phyloP scores from a whole-genome alignment of 179 eudicot genomes.

The Silene coronaria region DNA sequence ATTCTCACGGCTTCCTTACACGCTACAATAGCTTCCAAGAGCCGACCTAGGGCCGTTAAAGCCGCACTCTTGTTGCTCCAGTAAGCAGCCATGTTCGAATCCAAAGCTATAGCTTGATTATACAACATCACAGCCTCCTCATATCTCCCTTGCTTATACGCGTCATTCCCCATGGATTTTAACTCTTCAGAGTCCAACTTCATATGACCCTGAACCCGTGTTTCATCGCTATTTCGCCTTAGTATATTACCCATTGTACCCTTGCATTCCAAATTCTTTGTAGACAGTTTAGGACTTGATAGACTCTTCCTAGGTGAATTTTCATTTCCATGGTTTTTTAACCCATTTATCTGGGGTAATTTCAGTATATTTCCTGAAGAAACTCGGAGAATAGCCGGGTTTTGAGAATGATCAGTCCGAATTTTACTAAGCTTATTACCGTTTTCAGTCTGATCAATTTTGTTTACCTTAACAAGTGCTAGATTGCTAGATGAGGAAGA shows the following conservation, averaged over 20 bases:
- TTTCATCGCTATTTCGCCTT: slow-evolving; percentile 26
- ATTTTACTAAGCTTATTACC: slow-evolving; percentile 29
- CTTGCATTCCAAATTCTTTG: not conserved
- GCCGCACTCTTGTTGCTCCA: slow-evolving; percentile 59
- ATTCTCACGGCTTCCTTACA: slow-evolving; percentile 50
- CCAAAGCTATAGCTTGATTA: slow-evolving; percentile 41
- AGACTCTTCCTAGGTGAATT: slow-evolving; percentile 7
- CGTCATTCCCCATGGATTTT: slow-evolving; percentile 52
- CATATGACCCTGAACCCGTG: slow-evolving; percentile 9
- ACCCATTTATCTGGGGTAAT: slow-evolving; percentile 36
- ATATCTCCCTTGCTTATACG: slow-evolving; percentile 49
- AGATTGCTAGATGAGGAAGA: slow-evolving; percentile 32
- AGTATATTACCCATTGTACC: slow-evolving; percentile 29
- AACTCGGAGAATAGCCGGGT: slow-evolving; percentile 23
- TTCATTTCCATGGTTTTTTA: not conserved
- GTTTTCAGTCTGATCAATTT: slow-evolving; percentile 10
- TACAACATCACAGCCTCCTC: slow-evolving; percentile 61
- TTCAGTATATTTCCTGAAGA: slow-evolving; percentile 45
- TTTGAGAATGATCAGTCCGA: slow-evolving; percentile 13
- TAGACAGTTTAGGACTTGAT: not conserved
- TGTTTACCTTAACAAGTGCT: slow-evolving; percentile 19
- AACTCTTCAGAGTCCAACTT: slow-evolving; percentile 45
- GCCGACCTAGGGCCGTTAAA: slow-evolving; percentile 51
- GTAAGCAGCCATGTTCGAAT: slow-evolving; percentile 45
- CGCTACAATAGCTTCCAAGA: slow-evolving; percentile 49